These are phyloP conservation scores for Psilocybe mexicana DNA, from an alignment of 1,284 basidiomycete genomes.

Conservation along the genomic window DNA sequence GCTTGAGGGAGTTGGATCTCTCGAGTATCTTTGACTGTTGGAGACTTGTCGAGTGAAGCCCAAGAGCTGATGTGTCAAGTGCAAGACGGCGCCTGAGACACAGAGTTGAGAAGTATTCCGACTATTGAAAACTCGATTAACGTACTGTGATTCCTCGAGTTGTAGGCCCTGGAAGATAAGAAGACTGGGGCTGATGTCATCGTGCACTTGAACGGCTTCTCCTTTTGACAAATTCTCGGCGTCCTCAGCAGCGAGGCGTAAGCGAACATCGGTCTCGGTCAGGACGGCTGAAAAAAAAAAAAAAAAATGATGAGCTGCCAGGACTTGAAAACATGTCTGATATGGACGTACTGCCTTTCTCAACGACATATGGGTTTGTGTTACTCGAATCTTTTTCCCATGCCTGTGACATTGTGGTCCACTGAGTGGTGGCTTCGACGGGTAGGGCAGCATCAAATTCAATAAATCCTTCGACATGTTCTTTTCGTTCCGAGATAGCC, in stretches of 20 bases:
- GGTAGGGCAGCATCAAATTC: conserved; percentile 18
- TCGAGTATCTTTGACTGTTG: conserved; percentile 24
- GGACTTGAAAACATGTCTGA: neutral
- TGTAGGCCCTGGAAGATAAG: conserved; percentile 19
- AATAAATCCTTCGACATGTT: conserved; percentile 15
- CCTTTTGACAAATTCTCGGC: conserved; percentile 12
- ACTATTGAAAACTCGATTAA: neutral
- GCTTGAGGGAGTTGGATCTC: conserved; percentile 16
- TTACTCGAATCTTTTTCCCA: conserved; percentile 19
- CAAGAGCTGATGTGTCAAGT: conserved; percentile 14
- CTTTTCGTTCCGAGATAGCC: neutral
- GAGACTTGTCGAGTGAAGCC: conserved; percentile 22
- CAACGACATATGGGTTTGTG: conserved; percentile 17
- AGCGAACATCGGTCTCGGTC: conserved; percentile 15
- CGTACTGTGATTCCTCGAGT: conserved; percentile 26
- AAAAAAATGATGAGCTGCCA: neutral
- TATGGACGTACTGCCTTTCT: conserved; percentile 8
- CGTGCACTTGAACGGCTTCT: conserved; percentile 13
- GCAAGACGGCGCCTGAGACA: conserved; percentile 16
- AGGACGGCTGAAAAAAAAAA: neutral
- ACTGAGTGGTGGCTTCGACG: neutral
- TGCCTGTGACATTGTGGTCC: conserved; percentile 12
- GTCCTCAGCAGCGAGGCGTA: conserved; percentile 23
- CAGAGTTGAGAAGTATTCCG: neutral
- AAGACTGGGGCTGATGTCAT: conserved; percentile 23